phyloP scores from a whole-genome alignment of 768 basidiomycete genomes.

The Hygrocybe punicea region DNA sequence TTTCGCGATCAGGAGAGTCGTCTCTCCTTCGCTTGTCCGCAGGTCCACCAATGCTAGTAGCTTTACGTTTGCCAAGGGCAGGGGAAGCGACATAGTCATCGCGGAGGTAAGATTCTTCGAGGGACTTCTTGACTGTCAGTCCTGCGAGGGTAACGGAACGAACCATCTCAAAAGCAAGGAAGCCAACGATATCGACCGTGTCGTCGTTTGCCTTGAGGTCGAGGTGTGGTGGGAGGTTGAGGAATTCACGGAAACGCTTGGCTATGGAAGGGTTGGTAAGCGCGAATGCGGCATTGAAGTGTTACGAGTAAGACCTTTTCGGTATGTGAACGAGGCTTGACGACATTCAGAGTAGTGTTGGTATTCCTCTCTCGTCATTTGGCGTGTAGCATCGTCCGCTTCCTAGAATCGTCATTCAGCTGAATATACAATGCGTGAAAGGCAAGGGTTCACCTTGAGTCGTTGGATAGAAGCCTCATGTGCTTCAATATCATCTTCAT shows the following conservation, averaged over 20 bases:
- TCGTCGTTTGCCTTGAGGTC: conserved; percentile 91
- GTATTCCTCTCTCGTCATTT: conserved; percentile 97
- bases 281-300: too few species aligned
- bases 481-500: conserved; percentile 94
- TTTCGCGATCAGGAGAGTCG: conserved; percentile 59
- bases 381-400: conserved; percentile 89
- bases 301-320: conserved; percentile 63
- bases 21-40: conserved; percentile 55
- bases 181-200: conserved; percentile 94
- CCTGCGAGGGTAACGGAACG: conserved; percentile 88
- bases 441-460: conserved; percentile 51
- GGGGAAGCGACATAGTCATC: conserved; percentile 62
- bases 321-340: conserved; percentile 94
- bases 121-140: conserved; percentile 73
- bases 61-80: conserved; percentile 69
- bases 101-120: conserved; percentile 66
- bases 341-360: conserved; percentile 96
- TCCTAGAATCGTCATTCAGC: conserved; percentile 48
- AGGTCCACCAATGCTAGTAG: conserved; percentile 41
- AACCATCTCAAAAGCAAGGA: conserved; percentile 96
- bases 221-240: conserved; percentile 81
- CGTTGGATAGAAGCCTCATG: conserved; percentile 91
- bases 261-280: conserved; percentile 44
- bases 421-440: background rate
- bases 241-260: conserved; percentile 92